phyloP scores from a whole-genome alignment of 2,329 filamentous ascomycete species.

The Claviceps maximensis region DNA sequence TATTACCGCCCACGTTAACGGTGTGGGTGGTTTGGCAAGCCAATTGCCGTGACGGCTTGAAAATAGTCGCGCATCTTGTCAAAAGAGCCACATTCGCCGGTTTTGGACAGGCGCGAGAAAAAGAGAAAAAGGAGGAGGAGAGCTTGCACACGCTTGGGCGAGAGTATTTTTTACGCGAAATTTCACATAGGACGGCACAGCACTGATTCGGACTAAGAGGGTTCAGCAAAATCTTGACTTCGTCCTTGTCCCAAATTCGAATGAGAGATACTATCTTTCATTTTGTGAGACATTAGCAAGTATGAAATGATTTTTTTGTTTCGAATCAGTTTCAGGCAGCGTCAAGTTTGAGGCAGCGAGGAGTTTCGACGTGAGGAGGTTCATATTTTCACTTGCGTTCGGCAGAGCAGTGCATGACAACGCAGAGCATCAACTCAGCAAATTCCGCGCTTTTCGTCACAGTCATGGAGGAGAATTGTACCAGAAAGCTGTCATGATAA shows the following conservation, averaged over 20 bases:
- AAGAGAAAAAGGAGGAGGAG: not conserved
- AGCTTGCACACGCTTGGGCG: not conserved
- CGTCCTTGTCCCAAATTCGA: not conserved
- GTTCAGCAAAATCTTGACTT: not conserved
- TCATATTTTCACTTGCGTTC: not conserved
- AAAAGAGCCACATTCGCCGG: not conserved
- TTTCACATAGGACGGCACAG: not conserved
- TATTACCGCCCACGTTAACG: not conserved
- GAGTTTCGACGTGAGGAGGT: not conserved
- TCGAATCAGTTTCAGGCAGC: not conserved
- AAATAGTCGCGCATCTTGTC: not conserved
- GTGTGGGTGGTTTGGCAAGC: not conserved
- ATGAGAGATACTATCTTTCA: not conserved
- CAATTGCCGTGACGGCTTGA: not conserved
- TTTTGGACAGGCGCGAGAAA: not conserved
- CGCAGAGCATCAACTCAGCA: not conserved
- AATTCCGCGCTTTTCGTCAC: not conserved
- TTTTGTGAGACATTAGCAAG: not conserved
- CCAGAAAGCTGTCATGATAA: not conserved
- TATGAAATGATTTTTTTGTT: not conserved
- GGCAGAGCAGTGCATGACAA: not conserved
- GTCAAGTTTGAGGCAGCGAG: not conserved
- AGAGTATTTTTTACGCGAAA: not conserved
- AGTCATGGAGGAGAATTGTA: not conserved
- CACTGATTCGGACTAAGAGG: not conserved